Percentiles rank a stretch among this genome's conserved stretches.
phyloP scores from a whole-genome alignment of 1,284 basidiomycete species.

The Schizopora paradoxa region DNA sequence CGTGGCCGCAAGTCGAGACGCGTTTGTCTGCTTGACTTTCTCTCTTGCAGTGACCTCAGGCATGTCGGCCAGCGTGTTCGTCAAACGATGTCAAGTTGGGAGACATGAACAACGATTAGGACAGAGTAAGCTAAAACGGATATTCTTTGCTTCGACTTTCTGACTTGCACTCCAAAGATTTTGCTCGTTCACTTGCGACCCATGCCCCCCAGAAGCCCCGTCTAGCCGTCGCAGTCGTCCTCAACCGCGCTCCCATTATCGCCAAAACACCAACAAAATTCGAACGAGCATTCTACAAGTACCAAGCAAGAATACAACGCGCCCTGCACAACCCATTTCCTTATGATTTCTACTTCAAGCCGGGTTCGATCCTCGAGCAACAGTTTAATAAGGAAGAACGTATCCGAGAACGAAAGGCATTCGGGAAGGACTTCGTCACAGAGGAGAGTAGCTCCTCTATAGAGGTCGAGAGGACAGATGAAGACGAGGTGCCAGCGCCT shows the following conservation, averaged over 20 bases:
- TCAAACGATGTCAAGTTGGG: conserved; percentile 15
- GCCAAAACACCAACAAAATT: conserved; percentile 74
- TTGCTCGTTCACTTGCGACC: no score
- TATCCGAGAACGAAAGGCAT: conserved; percentile 61
- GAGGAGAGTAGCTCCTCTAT: conserved; percentile 46
- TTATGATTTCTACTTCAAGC: conserved; percentile 92
- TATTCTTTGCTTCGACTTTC: not conserved
- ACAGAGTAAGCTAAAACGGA: not conserved
- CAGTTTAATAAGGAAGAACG: conserved; percentile 75
- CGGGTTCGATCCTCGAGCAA: conserved; percentile 81
- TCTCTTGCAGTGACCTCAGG: conserved; percentile 5
- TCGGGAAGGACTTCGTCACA: conserved; percentile 55
- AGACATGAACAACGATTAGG: conserved; percentile 6
- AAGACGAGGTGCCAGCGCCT: conserved; percentile 56
- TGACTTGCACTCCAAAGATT: conserved; percentile 5
- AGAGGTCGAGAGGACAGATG: conserved; percentile 38
- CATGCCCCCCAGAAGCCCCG: conserved; percentile 16
- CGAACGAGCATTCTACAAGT: conserved; percentile 82
- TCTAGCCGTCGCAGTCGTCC: conserved; percentile 43
- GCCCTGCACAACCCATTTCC: conserved; percentile 88
- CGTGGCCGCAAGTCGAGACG: conserved; percentile 6
- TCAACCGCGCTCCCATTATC: conserved; percentile 82
- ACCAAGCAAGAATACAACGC: conserved; percentile 80
- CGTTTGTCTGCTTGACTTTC: conserved; percentile 14
- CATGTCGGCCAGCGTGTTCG: conserved; percentile 16